phyloP scores from a whole-genome alignment of 2,329 filamentous ascomycete genomes.

The Dothistroma pini region DNA sequence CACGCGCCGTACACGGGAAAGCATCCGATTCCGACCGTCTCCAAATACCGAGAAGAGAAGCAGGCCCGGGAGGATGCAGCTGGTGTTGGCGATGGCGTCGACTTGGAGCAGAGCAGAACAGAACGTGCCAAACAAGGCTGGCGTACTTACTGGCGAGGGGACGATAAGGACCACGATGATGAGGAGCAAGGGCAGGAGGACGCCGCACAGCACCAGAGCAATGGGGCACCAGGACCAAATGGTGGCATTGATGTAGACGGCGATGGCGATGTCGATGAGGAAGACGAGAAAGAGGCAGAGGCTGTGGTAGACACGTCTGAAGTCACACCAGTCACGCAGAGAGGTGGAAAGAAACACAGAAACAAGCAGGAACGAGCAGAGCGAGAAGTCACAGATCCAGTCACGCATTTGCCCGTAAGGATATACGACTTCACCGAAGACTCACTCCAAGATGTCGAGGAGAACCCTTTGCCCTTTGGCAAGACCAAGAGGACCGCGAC shows the following conservation, averaged over 20 bases:
- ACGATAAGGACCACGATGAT: constrained; percentile 16
- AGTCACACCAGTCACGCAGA: constrained; percentile 41
- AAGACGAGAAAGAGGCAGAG: constrained; percentile 28
- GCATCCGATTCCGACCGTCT: constrained; percentile 46
- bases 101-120: constrained; percentile 29
- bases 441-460: constrained; percentile 51
- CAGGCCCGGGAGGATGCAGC: constrained; percentile 37
- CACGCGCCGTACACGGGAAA: constrained; percentile 43
- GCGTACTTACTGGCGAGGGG: constrained; percentile 25
- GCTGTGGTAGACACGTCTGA: constrained; percentile 43
- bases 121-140: constrained; percentile 34
- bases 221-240: constrained; percentile 8
- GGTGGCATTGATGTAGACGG: constrained; percentile 16
- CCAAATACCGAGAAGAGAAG: constrained; percentile 47
- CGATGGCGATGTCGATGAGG: constrained; percentile 19
- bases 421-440: constrained; percentile 67
- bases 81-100: constrained; percentile 27
- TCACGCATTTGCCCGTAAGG: constrained; percentile 65
- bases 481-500: constrained; percentile 42
- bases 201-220: constrained; percentile 13
- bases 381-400: constrained; percentile 65
- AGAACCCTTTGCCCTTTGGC: constrained; percentile 45
- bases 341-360: constrained; percentile 48
- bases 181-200: constrained; percentile 16
- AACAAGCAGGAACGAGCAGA: constrained; percentile 48